Evolutionary conservation across 495 filamentous ascomycete genomes (phyloP), one percentile per base, ranked within the genome.

Genomic region (Neurospora terricola): DNA sequence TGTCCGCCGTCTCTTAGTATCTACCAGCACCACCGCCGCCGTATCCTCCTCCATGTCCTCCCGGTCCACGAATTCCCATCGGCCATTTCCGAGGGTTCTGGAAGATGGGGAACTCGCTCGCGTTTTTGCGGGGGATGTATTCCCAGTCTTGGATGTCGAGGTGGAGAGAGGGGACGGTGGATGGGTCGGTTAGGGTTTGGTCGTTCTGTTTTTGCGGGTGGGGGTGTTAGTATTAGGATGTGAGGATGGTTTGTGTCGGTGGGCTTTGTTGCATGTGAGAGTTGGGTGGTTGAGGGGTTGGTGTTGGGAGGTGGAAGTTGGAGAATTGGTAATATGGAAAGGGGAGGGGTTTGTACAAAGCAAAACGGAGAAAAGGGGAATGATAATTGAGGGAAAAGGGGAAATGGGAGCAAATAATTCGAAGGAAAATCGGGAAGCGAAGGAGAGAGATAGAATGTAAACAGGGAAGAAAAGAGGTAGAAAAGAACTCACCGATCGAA

Each of bases 71-170:
- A 48, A 76, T 62, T 18, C 27, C n/a, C 14, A 79, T 72, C 5
- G 78, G 69, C 72, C 75, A 78, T 39, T 40, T 75, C 21, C 59
- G 73, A 2, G 72, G 71, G 3, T 74, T 75, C 2, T 78, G 75
- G 69, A 80, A 75, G 23, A 34, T 16, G 0, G 78, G 76, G n/a
- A 80, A 78, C 5, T 38, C 59, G 21, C 76, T 73, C 21, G 36
- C 40, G 27, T 27, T 43, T 12, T 27, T 21, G 18, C 70, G 42
- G 8, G 76, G 75, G 18, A 40, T 27, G 71, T 77, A 79, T 21
- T 73, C 71, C 39, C 73, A 66, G 27, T 38, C 71, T 34, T 77
- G 73, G 30, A 79, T 30, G n/a, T 75, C 73, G 23, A 79, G 37
- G n/a, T 77, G 48, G n/a, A 80, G 54, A 43, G 75, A 79, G 34